Evolutionary conservation across 208 protist species (phyloP).

Genomic region (Phytomonas sp.): DNA sequence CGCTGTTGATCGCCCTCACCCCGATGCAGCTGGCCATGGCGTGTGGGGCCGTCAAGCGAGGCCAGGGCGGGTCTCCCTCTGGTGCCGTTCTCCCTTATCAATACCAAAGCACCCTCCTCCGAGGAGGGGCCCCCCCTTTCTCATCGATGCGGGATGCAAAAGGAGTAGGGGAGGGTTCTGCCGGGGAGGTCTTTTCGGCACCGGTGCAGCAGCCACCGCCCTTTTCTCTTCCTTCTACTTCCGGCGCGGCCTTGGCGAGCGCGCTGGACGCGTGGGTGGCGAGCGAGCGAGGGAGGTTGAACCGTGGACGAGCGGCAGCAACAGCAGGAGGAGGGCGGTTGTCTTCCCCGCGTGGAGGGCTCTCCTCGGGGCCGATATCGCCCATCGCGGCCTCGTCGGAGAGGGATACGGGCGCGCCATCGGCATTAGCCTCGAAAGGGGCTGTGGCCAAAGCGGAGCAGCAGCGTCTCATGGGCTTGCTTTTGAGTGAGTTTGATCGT

Average conservation of each 20-base stretch:
- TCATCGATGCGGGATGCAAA: too few relatives aligned
- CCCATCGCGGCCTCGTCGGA: neutral
- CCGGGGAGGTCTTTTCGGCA: neutral
- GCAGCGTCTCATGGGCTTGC: constrained; percentile 35
- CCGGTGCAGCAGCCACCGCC: neutral
- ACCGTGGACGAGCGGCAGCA: neutral
- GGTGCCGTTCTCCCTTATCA: neutral
- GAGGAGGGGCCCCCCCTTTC: too few relatives aligned
- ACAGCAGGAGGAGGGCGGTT: neutral
- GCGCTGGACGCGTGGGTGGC: neutral
- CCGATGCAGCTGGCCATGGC: constrained; percentile 53
- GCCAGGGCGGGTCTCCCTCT: neutral
- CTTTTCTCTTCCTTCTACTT: neutral
- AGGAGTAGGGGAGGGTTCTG: neutral
- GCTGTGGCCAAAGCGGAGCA: constrained; percentile 34
- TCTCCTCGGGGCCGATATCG: neutral
- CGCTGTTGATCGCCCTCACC: constrained; percentile 59
- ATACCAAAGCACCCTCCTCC: neutral
- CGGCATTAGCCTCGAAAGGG: constrained; percentile 19
- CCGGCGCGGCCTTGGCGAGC: too few relatives aligned
- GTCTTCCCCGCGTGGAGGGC: neutral
- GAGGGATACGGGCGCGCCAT: neutral
- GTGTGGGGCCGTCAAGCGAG: constrained; percentile 11
- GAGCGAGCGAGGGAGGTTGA: neutral
- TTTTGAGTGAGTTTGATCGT: constrained; percentile 29